Percentiles rank a stretch among this genome's conserved stretches.
These are phyloP conservation scores for Salicornia ramosissima DNA, from an alignment of 148 eudicot genomes.

Conservation along the genomic window DNA sequence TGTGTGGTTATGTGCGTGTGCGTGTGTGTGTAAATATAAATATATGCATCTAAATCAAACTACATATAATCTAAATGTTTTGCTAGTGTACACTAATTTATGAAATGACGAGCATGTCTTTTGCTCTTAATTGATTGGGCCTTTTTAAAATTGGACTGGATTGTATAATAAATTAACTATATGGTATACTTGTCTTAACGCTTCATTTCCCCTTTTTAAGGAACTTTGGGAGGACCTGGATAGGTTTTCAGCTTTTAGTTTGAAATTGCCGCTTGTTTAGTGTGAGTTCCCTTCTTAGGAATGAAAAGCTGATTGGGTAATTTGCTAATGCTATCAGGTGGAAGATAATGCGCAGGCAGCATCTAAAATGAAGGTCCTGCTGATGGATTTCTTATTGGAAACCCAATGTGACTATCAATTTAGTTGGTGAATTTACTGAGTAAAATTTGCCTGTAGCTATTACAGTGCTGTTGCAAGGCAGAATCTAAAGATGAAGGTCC, in stretches of 20 bases:
- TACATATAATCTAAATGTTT: too few species aligned
- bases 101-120: too few species aligned
- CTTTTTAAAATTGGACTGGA: too few species aligned
- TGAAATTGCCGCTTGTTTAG: not conserved
- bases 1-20: too few species aligned
- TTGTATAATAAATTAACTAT: not conserved
- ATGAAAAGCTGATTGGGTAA: not conserved
- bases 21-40: too few species aligned
- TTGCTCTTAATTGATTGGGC: too few species aligned
- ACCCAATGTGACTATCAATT: constrained; percentile 85
- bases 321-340: constrained; percentile 40
- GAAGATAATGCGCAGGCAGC: constrained; percentile 43
- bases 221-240: not conserved
- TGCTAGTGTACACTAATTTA: too few species aligned
- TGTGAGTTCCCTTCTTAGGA: not conserved
- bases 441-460: constrained; percentile 1
- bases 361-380: constrained; percentile 55
- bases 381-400: constrained; percentile 93
- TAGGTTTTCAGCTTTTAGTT: not conserved
- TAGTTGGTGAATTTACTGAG: constrained; percentile 90
- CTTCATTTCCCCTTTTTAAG: not conserved
- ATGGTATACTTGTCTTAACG: not conserved
- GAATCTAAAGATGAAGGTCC: constrained; percentile 67
- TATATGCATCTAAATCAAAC: too few species aligned
- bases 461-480: too few species aligned